These are phyloP conservation scores for Rasamsonia emersonii DNA, from an alignment of 2,329 filamentous ascomycete species.

Conservation along the genomic window DNA sequence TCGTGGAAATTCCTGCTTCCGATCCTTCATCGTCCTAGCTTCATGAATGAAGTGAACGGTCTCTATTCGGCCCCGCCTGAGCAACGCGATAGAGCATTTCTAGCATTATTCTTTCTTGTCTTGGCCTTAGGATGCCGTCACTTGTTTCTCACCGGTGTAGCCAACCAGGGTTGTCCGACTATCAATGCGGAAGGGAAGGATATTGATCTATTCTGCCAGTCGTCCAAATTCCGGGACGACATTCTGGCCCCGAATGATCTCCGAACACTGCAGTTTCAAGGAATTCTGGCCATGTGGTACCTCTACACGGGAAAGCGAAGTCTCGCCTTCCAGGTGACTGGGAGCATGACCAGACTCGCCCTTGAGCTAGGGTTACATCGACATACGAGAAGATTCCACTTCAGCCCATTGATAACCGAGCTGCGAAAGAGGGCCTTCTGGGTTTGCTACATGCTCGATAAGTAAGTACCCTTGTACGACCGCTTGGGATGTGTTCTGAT, in stretches of 20 bases:
- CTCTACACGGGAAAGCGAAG: slow-evolving; percentile 10
- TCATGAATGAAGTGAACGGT: slow-evolving; percentile 6
- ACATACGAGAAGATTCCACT: slow-evolving; percentile 10
- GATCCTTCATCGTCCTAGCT: slow-evolving; percentile 9
- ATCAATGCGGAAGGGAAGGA: slow-evolving; percentile 8
- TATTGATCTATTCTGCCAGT: slow-evolving; percentile 8
- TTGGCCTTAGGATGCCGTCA: slow-evolving; percentile 10
- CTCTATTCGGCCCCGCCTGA: slow-evolving; percentile 4
- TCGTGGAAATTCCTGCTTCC: slow-evolving; percentile 10
- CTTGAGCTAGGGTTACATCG: slow-evolving; percentile 9
- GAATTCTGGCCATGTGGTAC: slow-evolving; percentile 10
- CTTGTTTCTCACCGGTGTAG: slow-evolving; percentile 5
- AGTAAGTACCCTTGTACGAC: too few relatives aligned
- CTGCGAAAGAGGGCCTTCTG: slow-evolving; percentile 10
- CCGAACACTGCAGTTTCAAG: slow-evolving; percentile 9
- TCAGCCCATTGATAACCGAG: slow-evolving; percentile 8
- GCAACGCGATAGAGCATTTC: slow-evolving; percentile 4
- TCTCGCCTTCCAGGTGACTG: slow-evolving; percentile 9
- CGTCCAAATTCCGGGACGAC: slow-evolving; percentile 7
- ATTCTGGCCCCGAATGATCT: slow-evolving; percentile 6
- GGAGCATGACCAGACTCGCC: slow-evolving; percentile 8
- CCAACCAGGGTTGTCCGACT: slow-evolving; percentile 4
- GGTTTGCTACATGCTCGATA: slow-evolving; percentile 11
- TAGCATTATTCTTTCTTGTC: slow-evolving; percentile 9
- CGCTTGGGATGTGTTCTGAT: too few relatives aligned